Base-by-base conservation (phyloP, 106 monocot genomes). In the Dioscorea dumetorum region DNA sequence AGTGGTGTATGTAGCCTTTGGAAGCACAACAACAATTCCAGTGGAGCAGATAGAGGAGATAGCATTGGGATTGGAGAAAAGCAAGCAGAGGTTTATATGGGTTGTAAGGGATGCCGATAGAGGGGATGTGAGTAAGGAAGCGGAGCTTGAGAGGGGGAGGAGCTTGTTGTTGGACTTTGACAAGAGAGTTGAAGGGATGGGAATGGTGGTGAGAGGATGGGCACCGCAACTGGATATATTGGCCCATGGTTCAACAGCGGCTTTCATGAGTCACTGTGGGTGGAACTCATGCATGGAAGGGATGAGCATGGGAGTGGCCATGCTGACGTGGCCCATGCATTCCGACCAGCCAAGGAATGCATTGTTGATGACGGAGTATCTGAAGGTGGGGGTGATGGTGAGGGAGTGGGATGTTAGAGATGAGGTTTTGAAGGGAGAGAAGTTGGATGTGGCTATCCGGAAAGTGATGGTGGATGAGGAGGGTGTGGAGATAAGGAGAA, bases 211-310 rank as follows among this genome's bases (percentile, higher is more conserved):
- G 11, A 31, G 34, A 34, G 66, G 66, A 1, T 74, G 64, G 66
- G 74, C 65, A 3, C 72, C 72, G 50, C 72, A 72, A 61, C 50
- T 72, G 49, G 72, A 72, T 33, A 62, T 72, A 10, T 24, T 74
- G 57, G 66, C 22, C 2, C 74, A 74, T 31, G 58, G 22, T 2
- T 57, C 86, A 24, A 73, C 69, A 6, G 82, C 67, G 0, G 84
- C 48, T 28, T 80, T 80, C 57, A 62, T 84, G 62, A 83, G 63
- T 24, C 82, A 82, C 33, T 77, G 72, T 33, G 82, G 82, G 10
- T 82, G 82, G 82, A 82, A 83, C 78, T 83, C 82, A 22, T 57
- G 34, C 11, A 60, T 83, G 67, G 82, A 83, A 32, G 64, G 66
- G 17, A 11, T 74, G 20, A 62, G 49, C 34, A 54, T 49, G 20